Conservation (phyloP, 2,329 filamentous ascomycete species). For the Sporothrix variecibatus region DNA sequence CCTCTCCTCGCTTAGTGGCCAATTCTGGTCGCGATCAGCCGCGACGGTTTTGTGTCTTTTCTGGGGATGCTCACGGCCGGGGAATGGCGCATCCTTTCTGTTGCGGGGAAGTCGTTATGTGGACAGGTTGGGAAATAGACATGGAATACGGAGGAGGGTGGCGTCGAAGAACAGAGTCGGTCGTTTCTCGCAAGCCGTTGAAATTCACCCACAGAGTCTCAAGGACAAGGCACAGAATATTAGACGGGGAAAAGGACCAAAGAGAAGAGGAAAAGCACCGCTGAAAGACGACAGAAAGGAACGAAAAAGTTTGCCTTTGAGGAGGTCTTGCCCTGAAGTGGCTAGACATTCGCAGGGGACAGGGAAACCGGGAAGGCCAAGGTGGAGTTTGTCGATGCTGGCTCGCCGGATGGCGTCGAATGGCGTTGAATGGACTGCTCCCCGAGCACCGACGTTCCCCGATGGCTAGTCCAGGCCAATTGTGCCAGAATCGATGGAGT, state of each 20-base stretch:
- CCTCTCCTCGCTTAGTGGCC: neutral
- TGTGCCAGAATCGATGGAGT: neutral
- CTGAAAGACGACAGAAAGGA: neutral
- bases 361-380: neutral
- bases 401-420: neutral
- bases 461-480: neutral
- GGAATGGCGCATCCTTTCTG: slow-evolving; percentile 6
- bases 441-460: slow-evolving; percentile 2
- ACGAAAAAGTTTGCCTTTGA: neutral
- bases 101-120: neutral
- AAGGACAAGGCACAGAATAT: neutral
- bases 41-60: neutral
- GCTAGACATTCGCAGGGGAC: neutral
- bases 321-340: neutral
- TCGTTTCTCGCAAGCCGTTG: no score
- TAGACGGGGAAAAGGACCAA: neutral
- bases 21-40: neutral
- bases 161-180: neutral
- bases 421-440: neutral
- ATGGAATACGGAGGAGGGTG: neutral
- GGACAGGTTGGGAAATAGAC: neutral
- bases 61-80: neutral
- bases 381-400: neutral
- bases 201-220: no score
- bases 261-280: neutral